Evolutionary conservation across 768 basidiomycete species (phyloP).

Genomic region (Naganishia kalamii): DNA sequence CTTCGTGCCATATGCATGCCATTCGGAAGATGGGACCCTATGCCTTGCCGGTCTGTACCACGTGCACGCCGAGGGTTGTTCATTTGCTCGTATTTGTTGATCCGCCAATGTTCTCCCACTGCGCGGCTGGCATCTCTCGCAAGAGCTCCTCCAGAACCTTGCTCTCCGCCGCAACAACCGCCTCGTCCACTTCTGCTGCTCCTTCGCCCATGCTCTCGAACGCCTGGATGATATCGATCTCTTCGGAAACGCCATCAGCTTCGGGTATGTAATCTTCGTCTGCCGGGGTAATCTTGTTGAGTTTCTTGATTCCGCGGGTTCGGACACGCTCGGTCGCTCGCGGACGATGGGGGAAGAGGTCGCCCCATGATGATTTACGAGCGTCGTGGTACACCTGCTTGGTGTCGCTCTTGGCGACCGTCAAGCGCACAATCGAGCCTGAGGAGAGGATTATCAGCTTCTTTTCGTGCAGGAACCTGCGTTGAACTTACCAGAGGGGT

Average conservation of each 20-base stretch:
- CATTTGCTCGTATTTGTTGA: neutral
- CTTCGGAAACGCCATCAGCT: neutral
- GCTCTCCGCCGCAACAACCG: neutral
- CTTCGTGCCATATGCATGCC: too few species aligned
- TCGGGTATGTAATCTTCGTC: neutral
- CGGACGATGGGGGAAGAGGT: conserved; percentile 82
- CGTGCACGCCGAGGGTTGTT: too few species aligned
- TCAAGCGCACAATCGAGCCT: conserved; percentile 89
- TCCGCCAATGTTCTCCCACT: neutral
- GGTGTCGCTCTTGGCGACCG: conserved; percentile 88
- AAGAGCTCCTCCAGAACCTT: neutral
- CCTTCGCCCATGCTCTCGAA: neutral
- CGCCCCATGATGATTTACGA: conserved; percentile 87
- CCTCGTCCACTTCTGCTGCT: too few species aligned
- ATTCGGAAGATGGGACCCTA: too few species aligned
- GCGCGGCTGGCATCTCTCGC: neutral
- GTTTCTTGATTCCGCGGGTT: conserved; percentile 35
- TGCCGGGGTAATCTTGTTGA: conserved; percentile 26
- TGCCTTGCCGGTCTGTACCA: too few species aligned
- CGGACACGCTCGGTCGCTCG: conserved; percentile 50
- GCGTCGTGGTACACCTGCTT: conserved; percentile 93
- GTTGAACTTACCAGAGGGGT: conserved; percentile 59
- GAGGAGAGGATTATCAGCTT: conserved; percentile 22
- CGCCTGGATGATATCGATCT: neutral
- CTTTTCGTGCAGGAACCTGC: neutral